These are phyloP conservation scores for Dillenia turbinata DNA, from an alignment of 164 flowering plant species.

Conservation along the genomic window DNA sequence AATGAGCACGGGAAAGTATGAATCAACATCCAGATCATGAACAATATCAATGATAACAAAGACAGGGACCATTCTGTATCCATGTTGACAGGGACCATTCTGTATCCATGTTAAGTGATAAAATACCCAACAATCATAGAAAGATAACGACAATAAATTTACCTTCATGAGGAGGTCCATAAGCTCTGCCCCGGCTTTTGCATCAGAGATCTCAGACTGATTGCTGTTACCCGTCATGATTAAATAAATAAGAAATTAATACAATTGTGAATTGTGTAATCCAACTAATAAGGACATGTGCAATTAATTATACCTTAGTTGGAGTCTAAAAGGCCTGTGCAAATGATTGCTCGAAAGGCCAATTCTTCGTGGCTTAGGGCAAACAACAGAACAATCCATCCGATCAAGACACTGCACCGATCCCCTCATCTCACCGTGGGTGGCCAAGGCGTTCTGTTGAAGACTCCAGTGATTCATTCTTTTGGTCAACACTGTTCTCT, in stretches of 20 bases:
- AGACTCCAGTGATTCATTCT: slow-evolving; percentile 57
- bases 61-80: not conserved
- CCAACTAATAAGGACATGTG: not conserved
- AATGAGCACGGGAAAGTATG: not conserved
- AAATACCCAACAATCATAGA: not conserved
- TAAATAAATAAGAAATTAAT: not conserved
- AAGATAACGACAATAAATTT: not conserved
- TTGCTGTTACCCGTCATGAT: slow-evolving; percentile 32
- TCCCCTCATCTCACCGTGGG: no score
- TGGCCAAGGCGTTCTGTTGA: slow-evolving; percentile 33
- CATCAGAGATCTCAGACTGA: slow-evolving; percentile 53
- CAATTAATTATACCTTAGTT: slow-evolving; percentile 39
- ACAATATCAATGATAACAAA: not conserved
- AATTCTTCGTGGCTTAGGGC: slow-evolving; percentile 85
- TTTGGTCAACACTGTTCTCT: no score
- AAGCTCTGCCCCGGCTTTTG: slow-evolving; percentile 62
- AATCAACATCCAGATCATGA: not conserved
- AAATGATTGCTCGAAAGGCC: slow-evolving; percentile 34
- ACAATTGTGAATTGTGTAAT: not conserved
- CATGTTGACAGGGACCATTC: not conserved
- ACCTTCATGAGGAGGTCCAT: slow-evolving; percentile 84
- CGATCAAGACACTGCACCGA: slow-evolving; percentile 24
- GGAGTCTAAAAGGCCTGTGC: slow-evolving; percentile 51
- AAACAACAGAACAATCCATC: slow-evolving; percentile 41
- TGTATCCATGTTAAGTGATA: not conserved